A percentile compares a stretch with the other conserved stretches of the same genome.
Conservation (phyloP, 345 rosid species). For the Psidium guajava region DNA sequence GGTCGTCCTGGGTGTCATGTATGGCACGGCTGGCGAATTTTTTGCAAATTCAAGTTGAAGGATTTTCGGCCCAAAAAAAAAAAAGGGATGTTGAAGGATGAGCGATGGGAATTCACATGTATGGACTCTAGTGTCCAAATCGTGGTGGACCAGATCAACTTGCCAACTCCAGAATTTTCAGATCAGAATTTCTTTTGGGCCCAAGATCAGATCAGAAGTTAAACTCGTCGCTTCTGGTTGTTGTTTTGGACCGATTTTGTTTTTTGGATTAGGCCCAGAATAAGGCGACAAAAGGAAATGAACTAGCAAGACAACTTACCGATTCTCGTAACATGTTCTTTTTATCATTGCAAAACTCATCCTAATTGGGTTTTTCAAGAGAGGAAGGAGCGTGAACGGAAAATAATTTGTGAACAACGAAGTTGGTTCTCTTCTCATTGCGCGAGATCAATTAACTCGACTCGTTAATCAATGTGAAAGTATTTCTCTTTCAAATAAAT, state of each 20-base stretch:
- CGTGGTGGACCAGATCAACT: neutral
- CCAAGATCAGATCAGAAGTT: neutral
- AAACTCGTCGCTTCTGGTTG: neutral
- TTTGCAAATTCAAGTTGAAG: too few relatives aligned
- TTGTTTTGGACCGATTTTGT: neutral
- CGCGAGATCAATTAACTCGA: accelerated
- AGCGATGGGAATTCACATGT: neutral
- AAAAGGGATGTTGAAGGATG: neutral
- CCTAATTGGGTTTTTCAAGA: neutral
- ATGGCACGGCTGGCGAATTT: too few relatives aligned
- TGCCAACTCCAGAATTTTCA: neutral
- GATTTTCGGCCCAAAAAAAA: too few relatives aligned
- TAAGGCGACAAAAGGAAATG: accelerated
- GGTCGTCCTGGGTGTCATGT: accelerated
- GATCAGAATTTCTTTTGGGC: neutral
- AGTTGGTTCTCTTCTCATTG: neutral
- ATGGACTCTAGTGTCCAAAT: neutral
- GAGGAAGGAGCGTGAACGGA: neutral
- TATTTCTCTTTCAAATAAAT: accelerated
- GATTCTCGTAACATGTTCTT: neutral
- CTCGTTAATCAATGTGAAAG: neutral
- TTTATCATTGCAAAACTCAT: neutral
- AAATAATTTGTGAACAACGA: neutral
- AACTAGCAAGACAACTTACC: neutral
- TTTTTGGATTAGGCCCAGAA: neutral